phyloP scores from a whole-genome alignment of 352 stramenopile species.

The Phytophthora capsici region DNA sequence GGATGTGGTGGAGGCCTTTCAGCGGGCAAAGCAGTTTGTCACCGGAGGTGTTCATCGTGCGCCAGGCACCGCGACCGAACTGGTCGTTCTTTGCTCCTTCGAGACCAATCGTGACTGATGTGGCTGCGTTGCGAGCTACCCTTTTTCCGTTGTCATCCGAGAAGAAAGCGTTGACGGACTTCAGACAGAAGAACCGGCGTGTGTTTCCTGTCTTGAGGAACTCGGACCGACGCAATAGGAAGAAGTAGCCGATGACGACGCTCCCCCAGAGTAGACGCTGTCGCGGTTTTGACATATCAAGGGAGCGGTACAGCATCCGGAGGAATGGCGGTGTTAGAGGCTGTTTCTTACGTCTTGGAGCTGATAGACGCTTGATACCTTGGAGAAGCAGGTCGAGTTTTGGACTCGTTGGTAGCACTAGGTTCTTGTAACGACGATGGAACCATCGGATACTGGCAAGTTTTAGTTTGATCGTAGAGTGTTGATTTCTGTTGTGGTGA shows the following conservation, averaged over 20 bases:
- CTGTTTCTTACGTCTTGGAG: constrained; percentile 11
- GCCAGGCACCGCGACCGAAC: constrained; percentile 5
- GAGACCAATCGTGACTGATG: constrained; percentile 9
- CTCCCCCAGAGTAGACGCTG: too few relatives aligned
- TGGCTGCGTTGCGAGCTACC: too few relatives aligned
- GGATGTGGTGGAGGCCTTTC: too few relatives aligned
- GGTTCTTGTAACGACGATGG: constrained; percentile 1
- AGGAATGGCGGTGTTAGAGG: constrained; percentile 13
- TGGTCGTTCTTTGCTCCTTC: constrained; percentile 18
- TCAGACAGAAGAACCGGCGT: too few relatives aligned
- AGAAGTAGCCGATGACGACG: too few relatives aligned
- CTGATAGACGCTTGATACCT: constrained; percentile 3
- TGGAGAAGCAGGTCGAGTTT: constrained; percentile 3
- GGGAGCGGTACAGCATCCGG: constrained; percentile 8
- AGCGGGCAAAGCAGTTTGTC: too few relatives aligned
- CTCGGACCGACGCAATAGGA: too few relatives aligned
- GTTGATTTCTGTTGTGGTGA: too few relatives aligned
- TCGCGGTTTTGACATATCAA: too few relatives aligned
- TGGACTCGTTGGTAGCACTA: neutral
- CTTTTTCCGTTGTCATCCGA: constrained; percentile 10
- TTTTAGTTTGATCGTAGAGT: constrained; percentile 5
- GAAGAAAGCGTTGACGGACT: constrained; percentile 18
- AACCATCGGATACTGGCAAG: constrained; percentile 6
- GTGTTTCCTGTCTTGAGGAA: too few relatives aligned
- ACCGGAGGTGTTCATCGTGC: constrained; percentile 1